These are phyloP conservation scores for Schwanniomyces polymorphus DNA, from an alignment of 805 yeast genomes.

Conservation along the genomic window DNA sequence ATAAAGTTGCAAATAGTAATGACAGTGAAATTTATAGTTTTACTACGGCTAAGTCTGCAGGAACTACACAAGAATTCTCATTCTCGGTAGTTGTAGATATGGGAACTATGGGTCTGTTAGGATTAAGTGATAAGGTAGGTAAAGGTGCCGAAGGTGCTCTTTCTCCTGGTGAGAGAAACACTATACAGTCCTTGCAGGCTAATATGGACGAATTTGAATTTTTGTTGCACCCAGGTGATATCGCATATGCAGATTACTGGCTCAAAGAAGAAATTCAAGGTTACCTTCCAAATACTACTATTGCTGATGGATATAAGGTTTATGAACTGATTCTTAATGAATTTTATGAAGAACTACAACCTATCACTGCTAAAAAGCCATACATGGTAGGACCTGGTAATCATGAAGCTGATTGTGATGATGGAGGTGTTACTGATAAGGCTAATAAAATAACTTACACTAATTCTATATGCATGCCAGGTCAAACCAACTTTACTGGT, in stretches of 20 bases:
- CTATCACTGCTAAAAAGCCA: slow-evolving; percentile 10
- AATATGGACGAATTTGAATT: slow-evolving; percentile 9
- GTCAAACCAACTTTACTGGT: slow-evolving; percentile 15
- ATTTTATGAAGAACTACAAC: slow-evolving; percentile 11
- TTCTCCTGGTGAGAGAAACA: slow-evolving; percentile 11
- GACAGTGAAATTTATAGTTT: slow-evolving; percentile 6
- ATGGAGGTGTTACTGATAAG: slow-evolving; percentile 7
- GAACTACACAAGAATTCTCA: slow-evolving; percentile 7
- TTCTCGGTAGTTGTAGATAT: slow-evolving; percentile 12
- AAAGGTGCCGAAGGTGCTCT: slow-evolving; percentile 10
- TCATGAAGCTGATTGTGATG: slow-evolving; percentile 14
- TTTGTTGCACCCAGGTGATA: slow-evolving; percentile 13
- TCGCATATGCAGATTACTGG: slow-evolving; percentile 15
- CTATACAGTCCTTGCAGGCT: slow-evolving; percentile 9
- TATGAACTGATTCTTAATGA: slow-evolving; percentile 13
- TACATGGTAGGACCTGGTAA: slow-evolving; percentile 14
- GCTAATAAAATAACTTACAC: slow-evolving; percentile 4
- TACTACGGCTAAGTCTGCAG: slow-evolving; percentile 11
- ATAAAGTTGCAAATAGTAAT: slow-evolving; percentile 7
- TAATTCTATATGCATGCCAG: slow-evolving; percentile 13
- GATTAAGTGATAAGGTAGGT: slow-evolving; percentile 10
- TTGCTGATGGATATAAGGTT: slow-evolving; percentile 8
- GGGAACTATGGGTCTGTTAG: slow-evolving; percentile 13
- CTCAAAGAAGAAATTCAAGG: slow-evolving; percentile 11
- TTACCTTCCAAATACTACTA: slow-evolving; percentile 9